Percentiles rank a stretch among this genome's conserved stretches.
Conservation (phyloP, 352 stramenopile species). For the Phytophthora lateralis region DNA sequence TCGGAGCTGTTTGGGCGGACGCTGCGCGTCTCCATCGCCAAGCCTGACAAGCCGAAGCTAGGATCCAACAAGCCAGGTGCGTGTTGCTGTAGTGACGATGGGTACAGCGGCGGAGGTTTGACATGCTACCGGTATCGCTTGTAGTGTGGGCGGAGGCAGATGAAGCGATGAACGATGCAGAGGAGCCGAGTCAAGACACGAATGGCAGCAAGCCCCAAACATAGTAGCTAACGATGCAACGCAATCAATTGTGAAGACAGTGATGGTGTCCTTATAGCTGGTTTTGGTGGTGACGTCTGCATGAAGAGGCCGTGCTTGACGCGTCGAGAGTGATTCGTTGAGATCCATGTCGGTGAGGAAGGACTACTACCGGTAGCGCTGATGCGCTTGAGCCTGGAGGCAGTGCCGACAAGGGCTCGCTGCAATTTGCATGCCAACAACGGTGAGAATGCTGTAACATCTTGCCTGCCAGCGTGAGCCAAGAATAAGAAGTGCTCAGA, state of each 20-base stretch:
- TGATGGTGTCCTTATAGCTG: too few species aligned
- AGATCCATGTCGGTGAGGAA: too few species aligned
- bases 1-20: constrained; percentile 93
- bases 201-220: constrained; percentile 4
- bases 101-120: neutral
- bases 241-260: constrained; percentile 2
- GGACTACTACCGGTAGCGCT: too few species aligned
- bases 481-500: neutral
- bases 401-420: too few species aligned
- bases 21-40: constrained; percentile 92
- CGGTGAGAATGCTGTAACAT: too few species aligned
- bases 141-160: constrained; percentile 74
- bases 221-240: constrained; percentile 4
- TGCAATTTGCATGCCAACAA: neutral
- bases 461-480: neutral
- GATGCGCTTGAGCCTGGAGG: too few species aligned
- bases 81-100: constrained; percentile 3
- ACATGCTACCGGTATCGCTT: neutral
- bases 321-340: too few species aligned
- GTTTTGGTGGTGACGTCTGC: too few species aligned
- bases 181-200: constrained; percentile 7
- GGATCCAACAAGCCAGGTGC: constrained; percentile 79
- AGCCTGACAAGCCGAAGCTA: constrained; percentile 79
- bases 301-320: too few species aligned
- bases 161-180: constrained; percentile 24